A percentile compares a stretch with the other conserved stretches of the same genome.
phyloP scores from a whole-genome alignment of 2,329 filamentous ascomycete genomes.

The Cercospora zeae-maydis region DNA sequence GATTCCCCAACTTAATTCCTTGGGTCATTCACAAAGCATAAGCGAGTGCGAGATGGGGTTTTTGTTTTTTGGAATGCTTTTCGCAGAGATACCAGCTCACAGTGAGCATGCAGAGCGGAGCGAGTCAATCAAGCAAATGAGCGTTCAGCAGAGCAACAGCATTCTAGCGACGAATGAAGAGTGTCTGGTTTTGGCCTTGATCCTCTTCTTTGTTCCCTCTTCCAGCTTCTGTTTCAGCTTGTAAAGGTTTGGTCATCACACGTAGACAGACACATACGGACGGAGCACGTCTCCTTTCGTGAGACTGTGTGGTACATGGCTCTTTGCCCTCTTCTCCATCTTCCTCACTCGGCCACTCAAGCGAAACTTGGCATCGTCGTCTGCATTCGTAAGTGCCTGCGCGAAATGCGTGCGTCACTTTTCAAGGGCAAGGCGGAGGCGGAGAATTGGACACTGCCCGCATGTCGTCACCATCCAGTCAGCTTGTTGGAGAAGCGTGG shows the following conservation, averaged over 20 bases:
- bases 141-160: conserved; percentile 18
- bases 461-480: no score
- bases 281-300: not conserved
- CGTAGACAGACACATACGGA: not conserved
- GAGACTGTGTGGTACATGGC: not conserved
- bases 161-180: conserved; percentile 1
- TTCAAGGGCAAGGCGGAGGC: not conserved
- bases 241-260: not conserved
- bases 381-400: not conserved
- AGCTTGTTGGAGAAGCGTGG: no score
- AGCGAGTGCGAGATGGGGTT: not conserved
- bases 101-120: not conserved
- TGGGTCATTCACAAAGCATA: not conserved
- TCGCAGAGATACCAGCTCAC: conserved; percentile 8
- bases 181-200: not conserved
- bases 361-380: not conserved
- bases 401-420: not conserved
- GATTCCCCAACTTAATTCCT: not conserved
- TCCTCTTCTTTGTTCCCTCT: not conserved
- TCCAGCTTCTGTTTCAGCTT: not conserved
- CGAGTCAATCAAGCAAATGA: conserved; percentile 4
- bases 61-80: not conserved
- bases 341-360: no score
- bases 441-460: not conserved
- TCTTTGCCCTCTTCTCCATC: no score